phyloP scores from a whole-genome alignment of 495 filamentous ascomycete species.

The Podospora pseudoanserina region DNA sequence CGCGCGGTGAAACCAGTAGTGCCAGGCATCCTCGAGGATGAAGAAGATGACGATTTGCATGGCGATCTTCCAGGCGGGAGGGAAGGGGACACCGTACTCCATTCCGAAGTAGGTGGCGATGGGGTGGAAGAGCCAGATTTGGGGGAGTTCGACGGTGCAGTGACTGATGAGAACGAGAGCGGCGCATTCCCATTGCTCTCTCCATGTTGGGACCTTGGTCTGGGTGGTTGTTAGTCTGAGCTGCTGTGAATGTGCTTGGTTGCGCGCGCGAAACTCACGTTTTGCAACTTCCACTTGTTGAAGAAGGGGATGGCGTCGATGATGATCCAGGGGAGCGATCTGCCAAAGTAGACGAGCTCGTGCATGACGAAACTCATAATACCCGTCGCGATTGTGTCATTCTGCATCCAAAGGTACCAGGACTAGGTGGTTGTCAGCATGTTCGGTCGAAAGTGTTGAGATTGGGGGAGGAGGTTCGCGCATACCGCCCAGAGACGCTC shows the following conservation, averaged over 20 bases:
- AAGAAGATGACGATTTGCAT: slow-evolving; percentile 94
- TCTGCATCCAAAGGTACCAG: slow-evolving; percentile 98
- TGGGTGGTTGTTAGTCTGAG: slow-evolving; percentile 33
- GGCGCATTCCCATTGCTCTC: slow-evolving; percentile 92
- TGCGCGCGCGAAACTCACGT: slow-evolving; percentile 48
- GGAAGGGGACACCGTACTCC: slow-evolving; percentile 85
- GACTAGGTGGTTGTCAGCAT: slow-evolving; percentile 31
- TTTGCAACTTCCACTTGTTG: slow-evolving; percentile 91
- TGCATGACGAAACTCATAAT: slow-evolving; percentile 97
- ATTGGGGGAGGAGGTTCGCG: slow-evolving; percentile 18
- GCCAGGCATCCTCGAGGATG: slow-evolving; percentile 94
- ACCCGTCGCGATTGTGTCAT: slow-evolving; percentile 90
- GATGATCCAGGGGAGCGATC: slow-evolving; percentile 88
- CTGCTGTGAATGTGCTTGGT: neutral
- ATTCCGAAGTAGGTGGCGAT: slow-evolving; percentile 92
- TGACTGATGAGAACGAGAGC: slow-evolving; percentile 86
- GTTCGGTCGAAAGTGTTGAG: neutral
- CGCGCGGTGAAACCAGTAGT: slow-evolving; percentile 93
- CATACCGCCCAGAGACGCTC: slow-evolving; percentile 88
- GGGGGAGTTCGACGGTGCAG: slow-evolving; percentile 94
- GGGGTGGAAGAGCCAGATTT: slow-evolving; percentile 99
- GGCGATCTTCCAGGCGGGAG: slow-evolving; percentile 75
- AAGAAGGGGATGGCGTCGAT: slow-evolving; percentile 84
- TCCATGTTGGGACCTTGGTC: slow-evolving; percentile 84
- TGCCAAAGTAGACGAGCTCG: slow-evolving; percentile 89